Conservation (phyloP, 805 yeast genomes). For the Zygosaccharomyces bailii region DNA sequence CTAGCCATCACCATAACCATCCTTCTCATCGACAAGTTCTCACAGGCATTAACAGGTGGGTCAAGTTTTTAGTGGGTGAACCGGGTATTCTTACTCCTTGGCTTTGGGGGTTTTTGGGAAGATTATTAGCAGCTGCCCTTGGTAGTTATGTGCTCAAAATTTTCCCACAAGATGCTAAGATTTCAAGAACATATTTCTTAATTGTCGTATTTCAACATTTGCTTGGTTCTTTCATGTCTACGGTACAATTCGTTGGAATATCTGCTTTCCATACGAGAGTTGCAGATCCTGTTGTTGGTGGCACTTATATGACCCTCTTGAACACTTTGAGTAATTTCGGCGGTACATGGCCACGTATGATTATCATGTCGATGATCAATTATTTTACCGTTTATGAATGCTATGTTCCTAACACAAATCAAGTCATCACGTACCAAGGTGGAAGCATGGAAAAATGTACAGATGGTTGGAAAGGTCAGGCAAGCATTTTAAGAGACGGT, state of each 20-base stretch:
- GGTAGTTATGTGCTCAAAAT: conserved; percentile 70
- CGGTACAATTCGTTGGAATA: conserved; percentile 91
- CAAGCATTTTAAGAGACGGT: conserved; percentile 65
- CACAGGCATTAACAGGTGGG: conserved; percentile 8
- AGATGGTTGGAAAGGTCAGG: conserved; percentile 47
- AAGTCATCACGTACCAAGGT: conserved; percentile 13
- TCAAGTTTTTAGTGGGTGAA: conserved; percentile 29
- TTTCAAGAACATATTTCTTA: conserved; percentile 52
- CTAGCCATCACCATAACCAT: conserved; percentile 8
- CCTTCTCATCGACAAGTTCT: conserved; percentile 21
- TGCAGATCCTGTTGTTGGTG: conserved; percentile 95
- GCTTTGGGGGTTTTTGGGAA: conserved; percentile 81
- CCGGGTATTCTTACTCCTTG: conserved; percentile 77
- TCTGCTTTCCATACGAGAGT: conserved; percentile 93
- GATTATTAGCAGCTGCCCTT: conserved; percentile 67
- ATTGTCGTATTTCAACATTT: conserved; percentile 78
- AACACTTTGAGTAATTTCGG: conserved; percentile 92
- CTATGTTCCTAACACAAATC: conserved; percentile 27
- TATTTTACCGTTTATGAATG: conserved; percentile 68
- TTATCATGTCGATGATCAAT: conserved; percentile 78
- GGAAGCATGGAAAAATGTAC: conserved; percentile 19
- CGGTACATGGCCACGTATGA: conserved; percentile 95
- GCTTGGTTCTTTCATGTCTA: conserved; percentile 84
- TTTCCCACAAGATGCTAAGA: conserved; percentile 61
- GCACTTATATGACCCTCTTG: conserved; percentile 95